Evolutionary conservation across 352 stramenopile species (phyloP).

Genomic region (Globisporangium canariense): DNA sequence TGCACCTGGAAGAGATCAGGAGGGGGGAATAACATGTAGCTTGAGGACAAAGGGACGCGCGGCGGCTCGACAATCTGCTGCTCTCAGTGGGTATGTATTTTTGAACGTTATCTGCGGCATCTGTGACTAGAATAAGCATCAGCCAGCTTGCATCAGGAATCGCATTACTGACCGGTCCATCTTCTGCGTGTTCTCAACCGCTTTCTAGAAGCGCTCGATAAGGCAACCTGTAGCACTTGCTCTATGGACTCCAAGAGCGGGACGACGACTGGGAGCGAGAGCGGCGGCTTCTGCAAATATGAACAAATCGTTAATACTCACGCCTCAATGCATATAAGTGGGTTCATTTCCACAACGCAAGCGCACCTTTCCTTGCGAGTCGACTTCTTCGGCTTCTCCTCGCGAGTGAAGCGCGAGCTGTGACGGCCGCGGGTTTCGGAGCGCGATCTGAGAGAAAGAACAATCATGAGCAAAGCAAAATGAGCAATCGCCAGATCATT

Average conservation of each 20-base stretch:
- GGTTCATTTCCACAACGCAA: not conserved
- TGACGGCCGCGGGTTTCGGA: constrained; percentile 6
- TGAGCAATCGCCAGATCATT: not conserved
- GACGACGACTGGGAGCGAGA: constrained; percentile 8
- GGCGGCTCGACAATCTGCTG: not conserved
- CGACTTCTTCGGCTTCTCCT: constrained; percentile 8
- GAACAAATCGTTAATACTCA: not conserved
- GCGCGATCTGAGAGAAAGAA: constrained; percentile 4
- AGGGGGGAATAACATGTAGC: not conserved
- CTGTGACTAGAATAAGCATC: constrained; percentile 8
- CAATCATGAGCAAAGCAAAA: not conserved
- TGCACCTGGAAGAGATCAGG: not conserved
- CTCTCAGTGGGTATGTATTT: constrained; percentile 8
- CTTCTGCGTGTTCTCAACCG: not conserved
- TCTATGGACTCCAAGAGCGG: constrained; percentile 4
- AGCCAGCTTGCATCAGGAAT: not conserved
- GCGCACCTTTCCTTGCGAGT: constrained; percentile 6
- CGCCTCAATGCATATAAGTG: not conserved
- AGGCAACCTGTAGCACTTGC: not conserved
- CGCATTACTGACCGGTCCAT: not conserved
- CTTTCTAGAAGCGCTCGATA: not conserved
- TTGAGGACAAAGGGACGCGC: not conserved
- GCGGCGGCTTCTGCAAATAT: constrained; percentile 1
- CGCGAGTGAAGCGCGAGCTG: constrained; percentile 21
- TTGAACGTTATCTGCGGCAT: not conserved